Evolutionary conservation across 1,139 yeast species (phyloP).

Genomic region (Entelexis sorbosivorans): DNA sequence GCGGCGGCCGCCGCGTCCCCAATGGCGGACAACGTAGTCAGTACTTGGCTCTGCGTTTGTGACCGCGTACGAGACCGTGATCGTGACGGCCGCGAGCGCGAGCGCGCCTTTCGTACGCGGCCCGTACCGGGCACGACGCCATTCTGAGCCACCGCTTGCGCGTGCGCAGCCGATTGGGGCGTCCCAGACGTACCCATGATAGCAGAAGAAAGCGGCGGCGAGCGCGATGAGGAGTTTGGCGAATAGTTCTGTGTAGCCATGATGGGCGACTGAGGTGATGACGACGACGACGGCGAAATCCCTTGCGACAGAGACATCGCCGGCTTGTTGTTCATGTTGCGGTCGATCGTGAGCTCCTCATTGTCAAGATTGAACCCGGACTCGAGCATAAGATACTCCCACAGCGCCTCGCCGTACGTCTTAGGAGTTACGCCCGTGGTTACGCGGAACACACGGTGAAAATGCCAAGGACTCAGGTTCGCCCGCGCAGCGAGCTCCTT

Average conservation of each 20-base stretch:
- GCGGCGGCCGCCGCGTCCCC: not conserved
- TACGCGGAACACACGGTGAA: constrained; percentile 76
- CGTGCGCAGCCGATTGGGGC: not conserved
- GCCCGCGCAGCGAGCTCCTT: constrained; percentile 80
- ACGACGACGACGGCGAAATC: constrained; percentile 6
- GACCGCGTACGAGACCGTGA: constrained; percentile 22
- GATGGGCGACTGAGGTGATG: constrained; percentile 11
- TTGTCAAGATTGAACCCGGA: constrained; percentile 23
- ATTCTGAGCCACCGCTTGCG: constrained; percentile 6
- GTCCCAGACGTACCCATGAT: not conserved
- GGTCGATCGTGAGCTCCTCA: constrained; percentile 17
- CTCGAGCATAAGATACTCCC: constrained; percentile 36
- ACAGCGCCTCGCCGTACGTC: constrained; percentile 79
- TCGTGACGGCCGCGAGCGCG: constrained; percentile 20
- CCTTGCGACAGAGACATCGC: not conserved
- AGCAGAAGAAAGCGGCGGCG: not conserved
- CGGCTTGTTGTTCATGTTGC: not conserved
- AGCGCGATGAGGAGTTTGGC: not conserved
- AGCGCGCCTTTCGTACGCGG: constrained; percentile 19
- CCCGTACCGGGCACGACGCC: constrained; percentile 15
- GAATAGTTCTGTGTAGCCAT: not conserved
- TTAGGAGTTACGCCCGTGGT: constrained; percentile 72
- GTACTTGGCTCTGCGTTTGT: constrained; percentile 19
- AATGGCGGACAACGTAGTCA: constrained; percentile 10
- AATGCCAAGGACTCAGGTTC: constrained; percentile 85